Conservation (phyloP, 768 basidiomycete species). For the Infundibulicybe gibba region DNA sequence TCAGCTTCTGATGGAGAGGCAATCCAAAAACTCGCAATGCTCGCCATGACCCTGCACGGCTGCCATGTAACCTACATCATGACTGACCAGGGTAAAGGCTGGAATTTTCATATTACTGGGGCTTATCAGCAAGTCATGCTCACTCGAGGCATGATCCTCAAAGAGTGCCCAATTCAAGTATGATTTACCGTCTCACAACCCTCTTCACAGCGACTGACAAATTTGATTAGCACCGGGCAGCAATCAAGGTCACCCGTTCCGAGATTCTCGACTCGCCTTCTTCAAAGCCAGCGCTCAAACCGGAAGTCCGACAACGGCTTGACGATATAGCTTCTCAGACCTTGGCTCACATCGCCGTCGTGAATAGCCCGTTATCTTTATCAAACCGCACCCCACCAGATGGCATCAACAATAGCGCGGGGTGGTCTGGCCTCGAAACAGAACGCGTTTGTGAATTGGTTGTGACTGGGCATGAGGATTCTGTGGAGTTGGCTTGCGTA, state of each 20-base stretch:
- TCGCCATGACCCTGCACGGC: conserved; percentile 77
- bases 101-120: conserved; percentile 91
- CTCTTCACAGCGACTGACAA: conserved; percentile 12
- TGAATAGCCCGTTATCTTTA: conserved; percentile 77
- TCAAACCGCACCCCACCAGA: conserved; percentile 76
- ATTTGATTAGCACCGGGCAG: conserved; percentile 63
- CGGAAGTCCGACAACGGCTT: conserved; percentile 78
- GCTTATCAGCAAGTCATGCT: conserved; percentile 91
- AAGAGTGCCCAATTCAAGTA: conserved; percentile 87
- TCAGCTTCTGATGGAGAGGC: conserved; percentile 60
- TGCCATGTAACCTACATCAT: conserved; percentile 80
- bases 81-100: conserved; percentile 67
- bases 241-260: conserved; percentile 88
- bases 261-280: conserved; percentile 88
- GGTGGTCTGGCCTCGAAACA: conserved; percentile 89
- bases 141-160: conserved; percentile 83
- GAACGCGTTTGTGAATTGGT: conserved; percentile 93
- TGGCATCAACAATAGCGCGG: conserved; percentile 71
- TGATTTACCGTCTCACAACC: conserved; percentile 12
- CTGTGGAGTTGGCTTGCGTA: conserved; percentile 89
- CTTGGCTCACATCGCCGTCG: conserved; percentile 90
- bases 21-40: conserved; percentile 73
- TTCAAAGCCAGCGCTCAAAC: conserved; percentile 76
- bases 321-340: conserved; percentile 94
- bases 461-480: conserved; percentile 83